Evolutionary conservation across 345 rosid genomes (phyloP).

Genomic region (Dimocarpus longan): DNA sequence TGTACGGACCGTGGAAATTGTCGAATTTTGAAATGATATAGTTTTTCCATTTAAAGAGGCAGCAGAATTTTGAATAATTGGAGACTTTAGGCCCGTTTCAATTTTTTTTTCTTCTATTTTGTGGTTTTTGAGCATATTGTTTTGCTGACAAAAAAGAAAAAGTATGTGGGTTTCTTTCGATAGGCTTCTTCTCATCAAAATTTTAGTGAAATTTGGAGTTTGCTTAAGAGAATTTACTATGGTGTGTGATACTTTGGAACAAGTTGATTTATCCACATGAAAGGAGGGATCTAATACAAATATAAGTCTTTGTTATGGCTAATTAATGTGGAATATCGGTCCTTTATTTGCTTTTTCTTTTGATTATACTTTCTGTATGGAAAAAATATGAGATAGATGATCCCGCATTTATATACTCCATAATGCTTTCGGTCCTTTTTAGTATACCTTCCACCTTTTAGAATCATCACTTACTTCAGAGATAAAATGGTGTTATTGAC

Average conservation of each 20-base stretch:
- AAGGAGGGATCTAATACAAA: neutral
- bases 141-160: neutral
- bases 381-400: neutral
- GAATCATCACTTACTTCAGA: neutral
- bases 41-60: neutral
- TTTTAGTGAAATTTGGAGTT: neutral
- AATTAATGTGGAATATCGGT: neutral
- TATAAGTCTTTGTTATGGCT: neutral
- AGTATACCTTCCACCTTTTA: neutral
- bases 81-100: neutral
- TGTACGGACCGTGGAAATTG: neutral
- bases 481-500: neutral
- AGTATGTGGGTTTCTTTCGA: neutral
- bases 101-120: neutral
- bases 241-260: neutral
- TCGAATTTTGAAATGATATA: neutral
- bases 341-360: neutral
- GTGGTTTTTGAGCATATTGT: too few species aligned
- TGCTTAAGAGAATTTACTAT: neutral
- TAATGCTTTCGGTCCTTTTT: neutral
- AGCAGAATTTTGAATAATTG: neutral
- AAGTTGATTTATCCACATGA: neutral
- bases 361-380: neutral
- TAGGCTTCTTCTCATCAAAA: neutral
- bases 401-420: neutral